Evolutionary conservation across 1,139 yeast species (phyloP).

Genomic region (Yamadazyma atmosphaerica): DNA sequence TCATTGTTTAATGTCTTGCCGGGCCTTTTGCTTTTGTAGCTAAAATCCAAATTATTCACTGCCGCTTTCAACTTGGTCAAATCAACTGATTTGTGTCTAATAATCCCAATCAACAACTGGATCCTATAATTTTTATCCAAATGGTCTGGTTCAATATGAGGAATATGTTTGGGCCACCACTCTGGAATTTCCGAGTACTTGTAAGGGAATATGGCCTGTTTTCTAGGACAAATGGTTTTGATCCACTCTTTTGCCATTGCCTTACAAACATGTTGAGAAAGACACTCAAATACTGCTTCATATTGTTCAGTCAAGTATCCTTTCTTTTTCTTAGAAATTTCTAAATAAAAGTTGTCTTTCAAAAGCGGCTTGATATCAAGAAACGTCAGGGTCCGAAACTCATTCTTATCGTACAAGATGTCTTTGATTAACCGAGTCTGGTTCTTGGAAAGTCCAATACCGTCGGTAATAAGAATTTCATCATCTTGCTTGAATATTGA

Average conservation of each 20-base stretch:
- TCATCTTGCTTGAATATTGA: background rate
- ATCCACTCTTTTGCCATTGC: slow-evolving; percentile 69
- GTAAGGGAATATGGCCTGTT: slow-evolving; percentile 66
- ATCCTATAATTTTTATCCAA: slow-evolving; percentile 58
- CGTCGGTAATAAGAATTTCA: background rate
- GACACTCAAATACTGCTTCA: slow-evolving; percentile 16
- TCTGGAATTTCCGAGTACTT: slow-evolving; percentile 54
- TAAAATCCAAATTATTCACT: slow-evolving; percentile 8
- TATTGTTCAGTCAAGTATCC: slow-evolving; percentile 15
- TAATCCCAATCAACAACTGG: slow-evolving; percentile 44
- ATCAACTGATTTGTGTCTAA: slow-evolving; percentile 26
- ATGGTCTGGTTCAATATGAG: slow-evolving; percentile 77
- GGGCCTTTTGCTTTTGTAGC: slow-evolving; percentile 4
- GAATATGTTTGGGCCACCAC: slow-evolving; percentile 69
- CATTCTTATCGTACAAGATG: slow-evolving; percentile 9
- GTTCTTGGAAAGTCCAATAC: slow-evolving; percentile 10
- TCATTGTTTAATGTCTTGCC: slow-evolving; percentile 9
- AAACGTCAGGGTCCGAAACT: slow-evolving; percentile 9
- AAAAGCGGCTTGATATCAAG: slow-evolving; percentile 16
- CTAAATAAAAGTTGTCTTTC: slow-evolving; percentile 4
- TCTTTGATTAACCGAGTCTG: slow-evolving; percentile 11
- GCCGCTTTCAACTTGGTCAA: slow-evolving; percentile 23
- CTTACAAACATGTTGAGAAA: slow-evolving; percentile 57
- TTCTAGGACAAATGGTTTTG: slow-evolving; percentile 61
- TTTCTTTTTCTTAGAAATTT: slow-evolving; percentile 3